Base-by-base conservation (phyloP, 352 stramenopile genomes). In the Plasmopara muralis region DNA sequence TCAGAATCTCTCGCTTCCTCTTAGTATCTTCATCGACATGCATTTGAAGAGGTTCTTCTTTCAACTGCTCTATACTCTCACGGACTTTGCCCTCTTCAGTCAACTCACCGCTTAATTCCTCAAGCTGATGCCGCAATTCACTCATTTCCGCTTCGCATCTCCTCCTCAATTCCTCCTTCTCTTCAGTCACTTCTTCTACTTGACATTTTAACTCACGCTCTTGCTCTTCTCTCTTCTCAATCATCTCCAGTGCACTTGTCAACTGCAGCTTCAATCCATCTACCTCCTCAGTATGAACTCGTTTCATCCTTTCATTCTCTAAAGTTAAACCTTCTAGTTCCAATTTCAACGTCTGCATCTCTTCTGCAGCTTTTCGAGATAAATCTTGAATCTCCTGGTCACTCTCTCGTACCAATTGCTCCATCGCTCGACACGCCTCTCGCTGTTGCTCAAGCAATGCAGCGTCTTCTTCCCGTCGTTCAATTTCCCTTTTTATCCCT, bases 331-430 rank as follows among this genome's bases (percentile, higher is more conserved):
- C 47, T 13, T 62, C 59, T 8, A 79, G 28, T 14, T 74, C 53
- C 7, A 66, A 47, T 43, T 49, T 50, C 18, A 70, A 6, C 0
- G 42, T 47, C 34, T 78, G 52, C 37, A 77, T 50, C 47, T 77
- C 57, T 14, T 74, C 66, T 34, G 57, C 52, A 7, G 60, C 65
- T 29, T 66, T 61, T 14, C 58, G 31, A 38, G 66, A 66, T 40
- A 88, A 65, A 5, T 57, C 46, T 14, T 52, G 52, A 20, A 81
- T 68, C 43, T 82, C 63, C 34, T 76, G 58, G 39, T 85, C 70
- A 9, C 69, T 73, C 8, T 68, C 61, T 5, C 53, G 50, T 15
- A 85, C 48, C 18, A 76, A 33, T 10, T 70, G 54, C 53, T 75
- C 63, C 53, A 86, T 68, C 20, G 72, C 63, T 20, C 75, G 66